Evolutionary conservation across 2,329 filamentous ascomycete species (phyloP).

Genomic region (Amphichorda felina): DNA sequence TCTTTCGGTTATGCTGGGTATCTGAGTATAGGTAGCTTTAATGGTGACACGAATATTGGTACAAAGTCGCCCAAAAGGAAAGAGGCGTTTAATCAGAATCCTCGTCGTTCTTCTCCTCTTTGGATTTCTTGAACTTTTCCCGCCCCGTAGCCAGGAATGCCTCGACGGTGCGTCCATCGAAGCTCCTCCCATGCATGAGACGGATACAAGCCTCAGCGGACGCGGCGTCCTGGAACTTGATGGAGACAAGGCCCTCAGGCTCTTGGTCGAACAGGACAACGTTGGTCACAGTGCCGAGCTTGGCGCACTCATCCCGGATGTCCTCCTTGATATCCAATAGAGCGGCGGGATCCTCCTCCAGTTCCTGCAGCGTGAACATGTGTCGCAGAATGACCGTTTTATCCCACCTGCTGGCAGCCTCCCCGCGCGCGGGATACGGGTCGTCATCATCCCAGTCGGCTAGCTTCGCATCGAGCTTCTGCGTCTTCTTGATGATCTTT

Average conservation of each 20-base stretch:
- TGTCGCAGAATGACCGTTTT: conserved; percentile 81
- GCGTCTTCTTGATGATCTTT: conserved; percentile 83
- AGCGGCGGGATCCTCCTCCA: conserved; percentile 73
- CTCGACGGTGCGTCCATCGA: conserved; percentile 59
- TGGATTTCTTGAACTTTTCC: conserved; percentile 61
- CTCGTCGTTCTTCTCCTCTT: conserved; percentile 34
- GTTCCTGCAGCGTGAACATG: conserved; percentile 82
- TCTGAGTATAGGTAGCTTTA: neutral
- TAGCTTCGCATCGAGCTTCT: conserved; percentile 83
- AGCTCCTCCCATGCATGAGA: conserved; percentile 69
- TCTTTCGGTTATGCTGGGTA: neutral
- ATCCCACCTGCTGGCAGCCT: conserved; percentile 47
- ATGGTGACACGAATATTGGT: too few relatives aligned
- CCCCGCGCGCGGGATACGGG: conserved; percentile 32
- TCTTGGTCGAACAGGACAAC: conserved; percentile 86
- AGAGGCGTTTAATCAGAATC: conserved; percentile 15
- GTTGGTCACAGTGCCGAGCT: conserved; percentile 80
- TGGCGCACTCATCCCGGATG: conserved; percentile 78
- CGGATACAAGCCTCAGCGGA: conserved; percentile 62
- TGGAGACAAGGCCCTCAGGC: conserved; percentile 69
- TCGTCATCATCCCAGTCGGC: conserved; percentile 91
- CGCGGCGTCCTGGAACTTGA: conserved; percentile 64
- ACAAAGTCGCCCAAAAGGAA: neutral
- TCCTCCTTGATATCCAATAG: conserved; percentile 91
- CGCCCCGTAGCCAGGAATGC: conserved; percentile 60